Conservation (phyloP, 441 rosid genomes). For the Brassica balearica region DNA sequence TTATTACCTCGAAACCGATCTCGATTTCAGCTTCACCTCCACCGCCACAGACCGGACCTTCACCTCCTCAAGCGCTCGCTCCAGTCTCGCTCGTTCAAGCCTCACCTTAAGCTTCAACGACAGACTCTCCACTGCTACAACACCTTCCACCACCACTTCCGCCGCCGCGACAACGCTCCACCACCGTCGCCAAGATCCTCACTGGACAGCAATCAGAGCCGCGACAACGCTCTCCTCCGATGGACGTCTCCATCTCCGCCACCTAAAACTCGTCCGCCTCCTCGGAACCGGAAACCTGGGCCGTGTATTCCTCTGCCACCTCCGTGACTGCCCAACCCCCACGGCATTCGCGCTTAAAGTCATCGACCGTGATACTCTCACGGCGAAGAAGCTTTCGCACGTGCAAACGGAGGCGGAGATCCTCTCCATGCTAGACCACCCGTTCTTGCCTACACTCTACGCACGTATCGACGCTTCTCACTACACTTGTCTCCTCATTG, state of each 20-base stretch:
- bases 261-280: constrained; percentile 65
- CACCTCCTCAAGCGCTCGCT: constrained; percentile 57
- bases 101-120: constrained; percentile 72
- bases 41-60: constrained; percentile 59
- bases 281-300: constrained; percentile 73
- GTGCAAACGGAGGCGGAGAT: constrained; percentile 64
- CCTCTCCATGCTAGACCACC: constrained; percentile 71
- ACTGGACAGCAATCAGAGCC: constrained; percentile 63
- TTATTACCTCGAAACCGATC: constrained; percentile 52
- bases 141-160: constrained; percentile 33
- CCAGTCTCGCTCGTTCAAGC: constrained; percentile 53
- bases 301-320: constrained; percentile 75
- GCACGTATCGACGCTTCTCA: constrained; percentile 69
- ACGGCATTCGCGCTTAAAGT: constrained; percentile 62
- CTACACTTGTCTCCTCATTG: constrained; percentile 68
- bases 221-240: constrained; percentile 62
- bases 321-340: constrained; percentile 55
- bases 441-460: constrained; percentile 72
- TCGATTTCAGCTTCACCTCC: constrained; percentile 67
- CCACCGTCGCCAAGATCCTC: constrained; percentile 60
- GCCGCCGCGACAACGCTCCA: constrained; percentile 42
- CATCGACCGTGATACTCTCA: constrained; percentile 51
- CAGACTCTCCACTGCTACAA: constrained; percentile 50
- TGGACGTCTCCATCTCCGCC: constrained; percentile 59
- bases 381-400: constrained; percentile 59